These are phyloP conservation scores for Albifimbria verrucaria DNA, from an alignment of 2,329 filamentous ascomycete species.

Conservation along the genomic window DNA sequence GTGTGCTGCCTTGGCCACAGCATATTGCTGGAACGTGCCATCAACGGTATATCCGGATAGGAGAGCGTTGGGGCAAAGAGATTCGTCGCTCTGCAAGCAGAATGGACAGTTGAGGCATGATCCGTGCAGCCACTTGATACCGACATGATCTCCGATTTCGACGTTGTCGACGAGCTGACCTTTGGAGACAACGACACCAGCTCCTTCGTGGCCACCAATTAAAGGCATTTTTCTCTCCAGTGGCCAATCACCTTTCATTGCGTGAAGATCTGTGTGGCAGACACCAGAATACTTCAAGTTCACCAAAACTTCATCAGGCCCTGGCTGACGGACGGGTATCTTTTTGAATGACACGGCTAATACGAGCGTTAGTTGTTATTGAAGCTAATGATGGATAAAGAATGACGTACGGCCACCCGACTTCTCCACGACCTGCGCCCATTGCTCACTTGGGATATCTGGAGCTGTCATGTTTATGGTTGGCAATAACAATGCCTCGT, in stretches of 20 bases:
- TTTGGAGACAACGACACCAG: conserved; percentile 73
- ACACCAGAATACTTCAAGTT: conserved; percentile 88
- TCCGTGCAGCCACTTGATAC: conserved; percentile 87
- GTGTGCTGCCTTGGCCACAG: conserved; percentile 76
- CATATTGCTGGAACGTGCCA: conserved; percentile 86
- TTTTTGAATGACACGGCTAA: conserved; percentile 64
- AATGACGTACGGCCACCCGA: conserved; percentile 62
- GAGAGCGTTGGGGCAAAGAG: conserved; percentile 68
- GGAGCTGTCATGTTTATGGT: too few relatives aligned
- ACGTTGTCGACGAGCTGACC: conserved; percentile 73
- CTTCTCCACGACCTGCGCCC: conserved; percentile 82
- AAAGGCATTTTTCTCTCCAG: conserved; percentile 72
- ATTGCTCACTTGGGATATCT: conserved; percentile 75
- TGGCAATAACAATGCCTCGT: too few relatives aligned
- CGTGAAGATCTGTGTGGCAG: conserved; percentile 76
- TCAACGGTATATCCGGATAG: conserved; percentile 89
- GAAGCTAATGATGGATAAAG: too few relatives aligned
- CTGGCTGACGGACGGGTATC: conserved; percentile 75
- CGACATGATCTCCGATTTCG: conserved; percentile 75
- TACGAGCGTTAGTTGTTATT: conserved; percentile 18
- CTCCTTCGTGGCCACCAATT: conserved; percentile 73
- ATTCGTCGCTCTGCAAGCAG: conserved; percentile 75
- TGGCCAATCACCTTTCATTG: conserved; percentile 84
- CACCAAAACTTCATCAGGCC: conserved; percentile 80
- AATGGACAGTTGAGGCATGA: conserved; percentile 77